A percentile compares a stretch with the other conserved stretches of the same genome.
These are phyloP conservation scores for Physcomitrellopsis africana DNA, from an alignment of 225 moss, liverwort and hornwort genomes.

Conservation along the genomic window DNA sequence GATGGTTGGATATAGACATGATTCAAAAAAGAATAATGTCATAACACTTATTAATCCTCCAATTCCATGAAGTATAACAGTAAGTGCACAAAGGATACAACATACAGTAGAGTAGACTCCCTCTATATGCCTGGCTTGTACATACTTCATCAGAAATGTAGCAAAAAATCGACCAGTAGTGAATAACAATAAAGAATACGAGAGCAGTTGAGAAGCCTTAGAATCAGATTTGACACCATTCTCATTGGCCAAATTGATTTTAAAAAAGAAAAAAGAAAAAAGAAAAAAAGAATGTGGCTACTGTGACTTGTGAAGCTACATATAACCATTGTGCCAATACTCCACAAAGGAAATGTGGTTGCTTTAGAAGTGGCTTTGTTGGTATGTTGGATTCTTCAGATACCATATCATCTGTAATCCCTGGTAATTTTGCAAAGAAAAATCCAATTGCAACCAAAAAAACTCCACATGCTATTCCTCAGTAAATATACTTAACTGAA, in stretches of 20 bases:
- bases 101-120: conserved; percentile 37
- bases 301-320: conserved; percentile 42
- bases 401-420: conserved; percentile 47
- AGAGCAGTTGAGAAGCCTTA: conserved; percentile 34
- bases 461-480: conserved; percentile 34
- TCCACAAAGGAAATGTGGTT: conserved; percentile 41
- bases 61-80: conserved; percentile 32
- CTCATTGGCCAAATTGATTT: conserved; percentile 50
- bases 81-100: conserved; percentile 35
- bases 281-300: conserved; percentile 51
- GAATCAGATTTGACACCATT: conserved; percentile 30
- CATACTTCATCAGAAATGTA: conserved; percentile 40
- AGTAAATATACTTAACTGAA: conserved; percentile 43
- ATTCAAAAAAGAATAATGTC: conserved; percentile 48
- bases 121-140: conserved; percentile 41
- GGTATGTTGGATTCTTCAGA: conserved; percentile 25
- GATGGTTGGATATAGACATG: conserved; percentile 50
- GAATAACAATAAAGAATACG: conserved; percentile 40
- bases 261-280: too few relatives aligned
- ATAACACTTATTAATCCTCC: conserved; percentile 33
- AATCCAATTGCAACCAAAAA: conserved; percentile 35
- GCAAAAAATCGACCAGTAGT: conserved; percentile 43
- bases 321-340: conserved; percentile 52
- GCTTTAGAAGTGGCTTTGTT: conserved; percentile 30
- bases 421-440: conserved; percentile 21